Conservation (phyloP, 768 basidiomycete genomes). For the Boletus reticulatus region DNA sequence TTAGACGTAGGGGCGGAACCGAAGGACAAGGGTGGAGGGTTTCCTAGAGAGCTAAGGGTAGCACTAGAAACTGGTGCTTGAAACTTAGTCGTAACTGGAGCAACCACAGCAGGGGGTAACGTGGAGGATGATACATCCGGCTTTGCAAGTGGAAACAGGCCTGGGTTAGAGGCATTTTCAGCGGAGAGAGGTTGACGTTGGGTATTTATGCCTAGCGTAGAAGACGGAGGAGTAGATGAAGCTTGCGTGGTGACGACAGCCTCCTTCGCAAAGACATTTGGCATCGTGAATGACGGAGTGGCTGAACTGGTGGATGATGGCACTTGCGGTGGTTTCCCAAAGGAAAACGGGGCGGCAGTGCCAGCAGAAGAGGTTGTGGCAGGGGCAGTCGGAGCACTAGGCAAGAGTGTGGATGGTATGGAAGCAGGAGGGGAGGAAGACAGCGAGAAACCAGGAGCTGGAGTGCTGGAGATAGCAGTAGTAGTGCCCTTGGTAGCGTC, state of each 20-base stretch:
- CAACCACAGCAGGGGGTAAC: conserved; percentile 13
- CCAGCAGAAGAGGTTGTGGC: conserved; percentile 10
- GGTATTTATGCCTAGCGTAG: conserved; percentile 1
- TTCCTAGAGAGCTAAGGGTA: neutral
- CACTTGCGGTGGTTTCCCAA: conserved; percentile 14
- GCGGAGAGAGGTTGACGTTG: conserved; percentile 9
- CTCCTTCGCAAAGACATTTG: conserved; percentile 35
- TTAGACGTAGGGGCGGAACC: conserved; percentile 6
- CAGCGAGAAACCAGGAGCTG: conserved; percentile 23
- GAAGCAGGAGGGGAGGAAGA: conserved; percentile 26
- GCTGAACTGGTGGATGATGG: conserved; percentile 1
- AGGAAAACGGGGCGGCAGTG: conserved; percentile 14
- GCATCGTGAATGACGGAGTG: conserved; percentile 11
- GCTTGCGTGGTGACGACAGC: conserved; percentile 4
- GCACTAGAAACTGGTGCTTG: conserved; percentile 21
- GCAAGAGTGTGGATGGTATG: conserved; percentile 13
- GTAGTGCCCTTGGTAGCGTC: conserved; percentile 8
- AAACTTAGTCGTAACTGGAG: conserved; percentile 4
- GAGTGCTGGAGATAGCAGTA: neutral
- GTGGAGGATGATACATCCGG: conserved; percentile 23
- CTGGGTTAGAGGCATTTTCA: conserved; percentile 11
- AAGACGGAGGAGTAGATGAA: conserved; percentile 4
- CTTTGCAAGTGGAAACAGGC: conserved; percentile 14
- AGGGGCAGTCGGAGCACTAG: conserved; percentile 6
- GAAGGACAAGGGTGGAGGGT: neutral